Base-by-base conservation (phyloP, 2,329 filamentous ascomycete genomes). In the Sclerotinia glacialis region DNA sequence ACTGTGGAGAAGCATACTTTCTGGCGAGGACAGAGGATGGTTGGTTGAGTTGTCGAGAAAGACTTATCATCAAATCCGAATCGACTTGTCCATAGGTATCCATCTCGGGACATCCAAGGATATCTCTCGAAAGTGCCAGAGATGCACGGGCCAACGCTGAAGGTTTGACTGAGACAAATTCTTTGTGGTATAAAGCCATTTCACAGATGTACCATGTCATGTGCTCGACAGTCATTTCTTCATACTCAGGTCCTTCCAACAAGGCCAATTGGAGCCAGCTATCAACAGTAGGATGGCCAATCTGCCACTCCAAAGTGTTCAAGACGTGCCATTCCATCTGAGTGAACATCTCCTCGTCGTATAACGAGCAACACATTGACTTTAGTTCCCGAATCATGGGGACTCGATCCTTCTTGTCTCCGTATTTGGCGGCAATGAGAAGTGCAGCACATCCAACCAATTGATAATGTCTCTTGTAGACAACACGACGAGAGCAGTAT, bases 321-420 rank as follows among this genome's bases (percentile, higher is more conserved):
- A 99, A 85, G 47, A 99, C 94, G 78, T 99, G 95, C 93, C 96
- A 98, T 82, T 99, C 95, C 95, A 99, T 99, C 80, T 99, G 95
- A 14, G 93, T 94, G 81, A 99, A 99, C 95, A 99, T 99, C 81
- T 97, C 94, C 60, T 97, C 93, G 75, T 99, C 95, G 80, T 99
- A 99, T 49, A 98, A 85, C 47, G 91, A 93, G 80, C 95, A 98
- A 85, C 95, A 99, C 95, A 99, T 98, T 72, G 94, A 96, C 85
- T 97, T 97, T 71, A 99, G 84, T 78, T 99, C 95, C 77, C 92
- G 89, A 77, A 99, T 96, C 71, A 96, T 95, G 5, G 95, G 95
- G n/a, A 99, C 95, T 62, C 93, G 88, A 77, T 99, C 95, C 83
- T 99, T 99, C 83, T 95, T 94, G 81, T 99, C 95, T 67, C 94